These are phyloP conservation scores for Acanthamoeba quina DNA, from an alignment of 208 protist species.

Conservation along the genomic window DNA sequence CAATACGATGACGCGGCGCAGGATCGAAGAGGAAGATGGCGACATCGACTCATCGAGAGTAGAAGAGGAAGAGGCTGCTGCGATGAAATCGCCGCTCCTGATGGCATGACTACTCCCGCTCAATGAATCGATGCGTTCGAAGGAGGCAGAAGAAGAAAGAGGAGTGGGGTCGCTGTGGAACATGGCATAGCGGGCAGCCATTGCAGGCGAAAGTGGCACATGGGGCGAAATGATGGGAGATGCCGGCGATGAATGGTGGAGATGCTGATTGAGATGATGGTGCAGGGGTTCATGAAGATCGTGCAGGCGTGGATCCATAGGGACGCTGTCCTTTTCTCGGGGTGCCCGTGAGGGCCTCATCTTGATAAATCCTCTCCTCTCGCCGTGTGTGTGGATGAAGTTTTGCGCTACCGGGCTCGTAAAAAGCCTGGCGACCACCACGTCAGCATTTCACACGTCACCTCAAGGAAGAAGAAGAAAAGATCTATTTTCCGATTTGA, in stretches of 20 bases:
- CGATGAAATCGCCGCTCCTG: background rate
- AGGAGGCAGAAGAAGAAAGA: background rate
- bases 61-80: background rate
- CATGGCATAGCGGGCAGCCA: background rate
- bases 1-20: constrained; percentile 56
- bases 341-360: background rate
- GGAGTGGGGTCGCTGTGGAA: background rate
- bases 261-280: background rate
- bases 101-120: background rate
- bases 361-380: background rate
- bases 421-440: background rate
- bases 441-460: background rate
- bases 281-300: background rate
- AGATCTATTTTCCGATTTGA: background rate
- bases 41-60: background rate
- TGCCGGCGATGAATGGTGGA: background rate
- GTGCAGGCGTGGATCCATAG: background rate
- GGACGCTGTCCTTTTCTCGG: background rate
- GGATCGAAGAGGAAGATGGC: background rate
- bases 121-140: background rate
- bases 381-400: background rate
- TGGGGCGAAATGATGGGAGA: background rate
- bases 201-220: background rate
- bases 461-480: background rate
- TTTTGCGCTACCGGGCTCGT: background rate